Base-by-base conservation (phyloP, 2,329 filamentous ascomycete species). In the Phoma herbarum region DNA sequence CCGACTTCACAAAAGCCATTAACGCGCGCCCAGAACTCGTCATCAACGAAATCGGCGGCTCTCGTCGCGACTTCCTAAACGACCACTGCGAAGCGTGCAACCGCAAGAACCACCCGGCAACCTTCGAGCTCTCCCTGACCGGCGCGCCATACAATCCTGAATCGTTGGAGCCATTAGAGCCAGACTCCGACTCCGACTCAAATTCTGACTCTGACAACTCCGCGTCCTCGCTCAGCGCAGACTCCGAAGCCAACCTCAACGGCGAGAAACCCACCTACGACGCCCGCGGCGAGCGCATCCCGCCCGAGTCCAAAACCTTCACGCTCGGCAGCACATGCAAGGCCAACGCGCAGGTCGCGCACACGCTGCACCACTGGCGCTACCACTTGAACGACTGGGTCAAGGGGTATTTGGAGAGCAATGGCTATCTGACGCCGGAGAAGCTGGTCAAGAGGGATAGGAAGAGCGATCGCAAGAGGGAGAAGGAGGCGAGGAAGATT, bases 351-450 rank as follows among this genome's bases (percentile, higher is more conserved):
- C 82, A 87, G 63, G 88, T 88, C 37, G 88, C 90, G 0, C 91
- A 94, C 70, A 84, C 83, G 1, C 82, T 94, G 3, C 83, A 87
- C 4, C 91, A 95, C 76, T 93, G 91, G 91, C 88, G 89, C 56
- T 86, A 85, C 59, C 85, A 88, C 44, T 85, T 94, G n/a, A 88
- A 90, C 69, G 83, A 88, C 63, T 90, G 85, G 84, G 88, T 93
- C 0, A 81, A 89, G 23, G 82, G 84, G 26, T 86, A 85, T 52
- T 84, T 95, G 0, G 76, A 82, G 23, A 75, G 75, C 1, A 81
- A 88, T 58, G 87, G 86, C 0, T 83, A 89, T 62, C 81, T 89
- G 62, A 79, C 79, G 0, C 77, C 86, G 1, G 77, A 83, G 11
- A 83, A 86, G 68, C 78, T 92, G 29, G 79, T 87, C 3, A 80